Base-by-base conservation (phyloP, 768 basidiomycete genomes). In the Xerocomellus dryophilus region DNA sequence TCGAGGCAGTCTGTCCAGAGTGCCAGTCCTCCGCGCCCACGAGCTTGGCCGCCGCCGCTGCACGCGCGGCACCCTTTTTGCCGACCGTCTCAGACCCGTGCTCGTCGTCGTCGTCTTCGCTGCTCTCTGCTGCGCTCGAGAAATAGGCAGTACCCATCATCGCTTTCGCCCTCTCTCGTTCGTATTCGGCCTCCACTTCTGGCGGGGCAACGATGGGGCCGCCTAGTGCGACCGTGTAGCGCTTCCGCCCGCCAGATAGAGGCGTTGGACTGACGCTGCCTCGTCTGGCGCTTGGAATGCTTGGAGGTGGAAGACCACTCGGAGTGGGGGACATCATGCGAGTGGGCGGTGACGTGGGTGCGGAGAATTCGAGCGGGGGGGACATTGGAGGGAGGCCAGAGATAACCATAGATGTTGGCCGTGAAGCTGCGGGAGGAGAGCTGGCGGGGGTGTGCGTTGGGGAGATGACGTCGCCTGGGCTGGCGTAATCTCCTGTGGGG, bases 221-320 rank as follows among this genome's bases (percentile, higher is more conserved):
- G 10, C 89, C 90, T 0, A 93, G 78, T 1, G 91, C 90, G 31
- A 93, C 90, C 0, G 91, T 93, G 65, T 93, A 93, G 36, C 91
- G 78, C 63, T 93, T 93, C 55, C 90, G 61, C 18, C 54, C 59
- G 2, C 43, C 74, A 2, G 76, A 71, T 0, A 81, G 72, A 2
- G 91, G 89, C 4, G 88, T 90, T 2, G 85, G 83, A 52, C 83
- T 83, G 50, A 84, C 78, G 61, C 83, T 86, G 5, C 76, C 73
- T 15, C 77, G 78, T 18, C 83, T 74, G 41, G 74, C 68, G 6
- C 66, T 61, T 18, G 67, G 58, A 9, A 65, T 50, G 54, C 71
- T 78, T 1, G 78, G 81, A 2, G 77, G 66, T 0, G 81, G 81
- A 4, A 81, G 70, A 4, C 66, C 69, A 20, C 54, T 62, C 20